These are phyloP conservation scores for Komagataella kurtzmanii DNA, from an alignment of 805 yeast genomes.

Conservation along the genomic window DNA sequence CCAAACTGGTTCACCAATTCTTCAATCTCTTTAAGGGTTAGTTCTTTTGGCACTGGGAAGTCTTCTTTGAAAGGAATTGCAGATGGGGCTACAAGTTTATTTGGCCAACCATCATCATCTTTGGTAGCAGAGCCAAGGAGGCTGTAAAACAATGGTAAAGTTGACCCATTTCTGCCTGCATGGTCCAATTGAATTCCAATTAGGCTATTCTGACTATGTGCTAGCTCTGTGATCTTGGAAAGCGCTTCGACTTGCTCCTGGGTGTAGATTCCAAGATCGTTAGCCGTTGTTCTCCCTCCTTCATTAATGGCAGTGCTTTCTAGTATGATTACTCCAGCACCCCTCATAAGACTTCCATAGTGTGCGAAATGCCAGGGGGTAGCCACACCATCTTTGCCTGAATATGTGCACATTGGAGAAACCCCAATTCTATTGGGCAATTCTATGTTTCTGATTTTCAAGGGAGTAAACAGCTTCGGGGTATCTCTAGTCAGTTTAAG, in stretches of 20 bases:
- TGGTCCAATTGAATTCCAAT: constrained; percentile 44
- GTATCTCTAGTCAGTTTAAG: not conserved
- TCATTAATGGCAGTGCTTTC: constrained; percentile 23
- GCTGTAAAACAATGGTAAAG: not conserved
- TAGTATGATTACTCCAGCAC: constrained; percentile 32
- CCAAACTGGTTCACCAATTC: constrained; percentile 27
- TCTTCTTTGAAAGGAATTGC: constrained; percentile 15
- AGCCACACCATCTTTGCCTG: constrained; percentile 24
- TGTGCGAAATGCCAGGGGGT: constrained; percentile 36
- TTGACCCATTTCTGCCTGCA: constrained; percentile 32
- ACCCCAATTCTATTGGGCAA: constrained; percentile 20
- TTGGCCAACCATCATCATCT: constrained; percentile 27
- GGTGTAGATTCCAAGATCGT: constrained; percentile 31
- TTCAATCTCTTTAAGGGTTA: constrained; percentile 27
- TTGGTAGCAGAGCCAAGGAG: constrained; percentile 10
- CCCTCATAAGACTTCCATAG: constrained; percentile 31
- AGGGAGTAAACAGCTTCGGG: constrained; percentile 17
- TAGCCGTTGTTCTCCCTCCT: constrained; percentile 11
- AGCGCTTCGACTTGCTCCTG: constrained; percentile 31
- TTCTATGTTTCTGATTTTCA: constrained; percentile 11
- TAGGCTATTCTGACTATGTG: constrained; percentile 27
- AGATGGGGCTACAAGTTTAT: constrained; percentile 32
- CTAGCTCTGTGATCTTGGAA: constrained; percentile 27
- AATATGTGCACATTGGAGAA: constrained; percentile 33
- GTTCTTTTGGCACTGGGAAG: constrained; percentile 22